A percentile compares a stretch with the other conserved stretches of the same genome.
These are phyloP conservation scores for Globisporangium paroecandrum DNA, from an alignment of 352 stramenopile genomes.

Conservation along the genomic window DNA sequence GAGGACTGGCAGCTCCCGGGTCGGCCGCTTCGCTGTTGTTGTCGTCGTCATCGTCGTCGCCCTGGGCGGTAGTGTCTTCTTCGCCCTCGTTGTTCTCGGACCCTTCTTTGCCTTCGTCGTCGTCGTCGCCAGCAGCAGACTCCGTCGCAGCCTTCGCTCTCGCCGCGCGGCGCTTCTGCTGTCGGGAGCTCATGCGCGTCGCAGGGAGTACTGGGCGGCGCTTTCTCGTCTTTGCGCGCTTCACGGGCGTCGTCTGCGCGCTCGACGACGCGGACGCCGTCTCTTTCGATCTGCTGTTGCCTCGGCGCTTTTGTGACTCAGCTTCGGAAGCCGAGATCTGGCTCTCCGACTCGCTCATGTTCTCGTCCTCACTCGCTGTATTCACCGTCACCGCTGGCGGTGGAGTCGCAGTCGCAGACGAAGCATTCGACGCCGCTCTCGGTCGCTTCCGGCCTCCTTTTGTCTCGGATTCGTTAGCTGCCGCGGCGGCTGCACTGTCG, in stretches of 20 bases:
- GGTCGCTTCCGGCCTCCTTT: constrained; percentile 29
- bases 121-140: constrained; percentile 10
- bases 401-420: constrained; percentile 21
- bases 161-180: constrained; percentile 49
- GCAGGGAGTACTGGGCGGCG: constrained; percentile 42
- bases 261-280: constrained; percentile 17
- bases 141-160: constrained; percentile 34
- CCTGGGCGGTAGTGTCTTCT: constrained; percentile 26
- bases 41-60: constrained; percentile 34
- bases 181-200: constrained; percentile 63
- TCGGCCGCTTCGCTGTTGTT: constrained; percentile 15
- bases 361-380: constrained; percentile 38
- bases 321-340: constrained; percentile 55
- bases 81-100: constrained; percentile 19
- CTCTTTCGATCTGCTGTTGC: constrained; percentile 14
- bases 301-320: constrained; percentile 29
- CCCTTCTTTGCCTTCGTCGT: constrained; percentile 12
- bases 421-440: constrained; percentile 20
- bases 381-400: constrained; percentile 4
- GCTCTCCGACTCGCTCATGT: constrained; percentile 52
- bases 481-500: constrained; percentile 9
- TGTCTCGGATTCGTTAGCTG: background rate
- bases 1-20: background rate
- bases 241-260: constrained; percentile 23
- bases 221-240: constrained; percentile 37